Percentiles rank a stretch among this genome's conserved stretches.
Conservation (phyloP, 768 basidiomycete species). For the Leccinellum luteum region DNA sequence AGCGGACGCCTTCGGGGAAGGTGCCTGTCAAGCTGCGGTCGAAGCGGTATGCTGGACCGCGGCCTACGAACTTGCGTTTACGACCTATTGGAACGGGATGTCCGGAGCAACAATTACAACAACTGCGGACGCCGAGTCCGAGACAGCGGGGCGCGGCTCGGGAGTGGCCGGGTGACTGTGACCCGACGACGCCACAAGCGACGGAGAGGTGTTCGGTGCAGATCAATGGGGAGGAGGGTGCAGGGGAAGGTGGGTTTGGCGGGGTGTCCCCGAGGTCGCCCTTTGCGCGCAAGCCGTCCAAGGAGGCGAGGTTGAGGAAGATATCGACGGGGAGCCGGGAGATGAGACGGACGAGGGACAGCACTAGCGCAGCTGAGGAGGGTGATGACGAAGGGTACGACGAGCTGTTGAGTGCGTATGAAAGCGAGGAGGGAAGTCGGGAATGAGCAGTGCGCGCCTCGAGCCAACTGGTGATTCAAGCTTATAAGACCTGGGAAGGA, state of each 20-base stretch:
- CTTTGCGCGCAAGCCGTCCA: constrained; percentile 28
- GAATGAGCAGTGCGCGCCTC: constrained; percentile 16
- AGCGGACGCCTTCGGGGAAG: constrained; percentile 33
- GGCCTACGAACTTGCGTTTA: constrained; percentile 49
- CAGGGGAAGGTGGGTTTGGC: neutral
- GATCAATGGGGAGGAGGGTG: constrained; percentile 4
- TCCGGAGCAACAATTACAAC: constrained; percentile 27
- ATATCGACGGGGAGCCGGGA: constrained; percentile 42
- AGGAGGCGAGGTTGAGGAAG: constrained; percentile 42
- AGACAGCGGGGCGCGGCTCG: constrained; percentile 49
- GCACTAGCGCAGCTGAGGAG: constrained; percentile 56
- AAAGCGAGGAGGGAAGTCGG: constrained; percentile 62
- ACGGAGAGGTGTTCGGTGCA: constrained; percentile 45
- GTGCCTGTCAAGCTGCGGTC: constrained; percentile 46
- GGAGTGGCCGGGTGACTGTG: constrained; percentile 53
- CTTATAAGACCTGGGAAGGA: neutral
- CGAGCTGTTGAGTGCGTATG: constrained; percentile 76
- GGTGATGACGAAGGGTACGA: constrained; percentile 77
- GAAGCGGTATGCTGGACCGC: constrained; percentile 43
- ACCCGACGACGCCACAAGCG: constrained; percentile 55
- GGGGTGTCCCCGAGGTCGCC: constrained; percentile 26
- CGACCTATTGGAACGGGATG: constrained; percentile 23
- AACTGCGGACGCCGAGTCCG: constrained; percentile 40
- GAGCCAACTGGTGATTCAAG: neutral
- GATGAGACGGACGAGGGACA: constrained; percentile 46